phyloP scores from a whole-genome alignment of 305 asterid genomes.

The Rubia occidens region DNA sequence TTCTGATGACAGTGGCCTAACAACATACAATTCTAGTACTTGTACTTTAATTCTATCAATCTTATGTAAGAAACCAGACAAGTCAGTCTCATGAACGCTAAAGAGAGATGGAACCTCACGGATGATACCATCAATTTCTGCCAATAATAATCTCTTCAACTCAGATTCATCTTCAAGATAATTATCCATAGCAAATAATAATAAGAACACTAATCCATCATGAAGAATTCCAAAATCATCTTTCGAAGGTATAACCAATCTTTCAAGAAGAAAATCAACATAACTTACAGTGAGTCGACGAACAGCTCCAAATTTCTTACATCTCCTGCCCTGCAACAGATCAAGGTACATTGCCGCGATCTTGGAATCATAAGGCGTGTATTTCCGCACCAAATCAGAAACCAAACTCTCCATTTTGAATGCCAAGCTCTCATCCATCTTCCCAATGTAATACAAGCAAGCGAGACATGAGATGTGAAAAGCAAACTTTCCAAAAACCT shows the following conservation, averaged over 20 bases:
- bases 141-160: constrained; percentile 13
- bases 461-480: not conserved
- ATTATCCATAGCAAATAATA: constrained; percentile 11
- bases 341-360: not conserved
- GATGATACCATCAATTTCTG: not conserved
- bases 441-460: not conserved
- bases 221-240: not conserved
- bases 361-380: not conserved
- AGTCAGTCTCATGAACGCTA: not conserved
- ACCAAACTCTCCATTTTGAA: not conserved
- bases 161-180: constrained; percentile 5
- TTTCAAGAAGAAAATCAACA: constrained; percentile 10
- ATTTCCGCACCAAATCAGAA: not conserved
- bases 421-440: not conserved
- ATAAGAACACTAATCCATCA: constrained; percentile 2
- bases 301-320: not conserved
- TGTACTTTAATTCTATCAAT: not conserved
- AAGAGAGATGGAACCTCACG: not conserved
- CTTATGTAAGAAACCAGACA: not conserved
- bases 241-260: not conserved
- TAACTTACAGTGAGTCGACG: not conserved
- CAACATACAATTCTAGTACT: not conserved
- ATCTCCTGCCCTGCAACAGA: not conserved
- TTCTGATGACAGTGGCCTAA: not conserved
- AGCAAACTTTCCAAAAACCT: not conserved